phyloP scores from a whole-genome alignment of 257 asterid species.

The Verbascum thapsus region DNA sequence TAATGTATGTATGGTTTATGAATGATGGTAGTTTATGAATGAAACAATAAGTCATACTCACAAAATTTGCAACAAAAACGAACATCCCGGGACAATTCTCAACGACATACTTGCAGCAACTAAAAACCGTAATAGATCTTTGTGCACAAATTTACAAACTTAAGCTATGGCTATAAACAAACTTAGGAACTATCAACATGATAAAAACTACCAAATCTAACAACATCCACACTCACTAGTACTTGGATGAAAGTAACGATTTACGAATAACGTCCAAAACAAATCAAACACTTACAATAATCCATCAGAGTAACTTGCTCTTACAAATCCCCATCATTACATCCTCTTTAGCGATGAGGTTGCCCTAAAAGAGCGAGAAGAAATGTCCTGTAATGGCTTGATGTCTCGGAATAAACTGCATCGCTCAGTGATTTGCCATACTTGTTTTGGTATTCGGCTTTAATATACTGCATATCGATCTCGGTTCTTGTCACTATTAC shows the following conservation, averaged over 20 bases:
- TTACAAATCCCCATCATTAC: not conserved
- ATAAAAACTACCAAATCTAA: not conserved
- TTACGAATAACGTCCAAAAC: not conserved
- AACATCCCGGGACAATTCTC: not conserved
- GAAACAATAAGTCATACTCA: not conserved
- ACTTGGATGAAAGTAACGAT: not conserved
- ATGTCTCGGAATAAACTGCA: constrained; percentile 71
- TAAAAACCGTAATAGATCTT: not conserved
- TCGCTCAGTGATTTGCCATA: constrained; percentile 70
- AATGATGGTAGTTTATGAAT: too few species aligned
- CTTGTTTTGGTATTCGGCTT: constrained; percentile 78
- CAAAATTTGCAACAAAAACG: not conserved
- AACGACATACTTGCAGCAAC: not conserved
- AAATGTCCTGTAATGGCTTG: constrained; percentile 67
- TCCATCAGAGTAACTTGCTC: not conserved
- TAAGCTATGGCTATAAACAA: constrained; percentile 4
- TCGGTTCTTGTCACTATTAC: constrained; percentile 82
- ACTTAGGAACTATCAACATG: not conserved
- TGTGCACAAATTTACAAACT: not conserved
- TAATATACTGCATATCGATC: constrained; percentile 84
- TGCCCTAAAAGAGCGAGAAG: constrained; percentile 77
- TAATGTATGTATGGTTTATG: too few species aligned
- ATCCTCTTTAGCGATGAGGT: constrained; percentile 34
- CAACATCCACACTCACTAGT: not conserved
- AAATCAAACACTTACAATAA: not conserved